Conservation (phyloP, 192 early-diverging fungal species). For the Gamsiella multidivaricata region DNA sequence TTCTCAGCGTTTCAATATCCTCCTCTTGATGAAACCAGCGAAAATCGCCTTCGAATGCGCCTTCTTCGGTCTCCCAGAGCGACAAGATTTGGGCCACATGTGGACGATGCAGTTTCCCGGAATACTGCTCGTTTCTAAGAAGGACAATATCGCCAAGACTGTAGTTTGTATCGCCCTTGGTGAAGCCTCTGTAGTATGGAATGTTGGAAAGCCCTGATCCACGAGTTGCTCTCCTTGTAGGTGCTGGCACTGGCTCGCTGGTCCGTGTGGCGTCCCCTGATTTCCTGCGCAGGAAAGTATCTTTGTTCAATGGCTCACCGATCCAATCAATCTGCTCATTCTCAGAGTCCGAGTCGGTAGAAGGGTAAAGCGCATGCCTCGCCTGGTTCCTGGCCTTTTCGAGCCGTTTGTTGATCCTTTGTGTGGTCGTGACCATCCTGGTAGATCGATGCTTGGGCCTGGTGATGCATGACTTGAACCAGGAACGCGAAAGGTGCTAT, state of each 20-base stretch:
- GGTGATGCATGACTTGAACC: background rate
- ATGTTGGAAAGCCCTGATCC: conserved; percentile 68
- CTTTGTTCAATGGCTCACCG: conserved; percentile 44
- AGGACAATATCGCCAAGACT: conserved; percentile 53
- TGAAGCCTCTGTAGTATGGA: conserved; percentile 58
- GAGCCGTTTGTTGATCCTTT: conserved; percentile 26
- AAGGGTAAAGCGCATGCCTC: conserved; percentile 9
- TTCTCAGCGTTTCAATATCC: conserved; percentile 36
- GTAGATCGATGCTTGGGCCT: no score
- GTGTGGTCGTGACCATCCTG: conserved; percentile 32
- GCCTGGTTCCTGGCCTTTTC: conserved; percentile 16
- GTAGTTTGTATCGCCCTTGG: conserved; percentile 53
- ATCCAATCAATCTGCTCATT: conserved; percentile 32
- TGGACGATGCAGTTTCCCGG: conserved; percentile 45
- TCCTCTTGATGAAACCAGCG: conserved; percentile 67
- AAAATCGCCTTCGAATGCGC: conserved; percentile 57
- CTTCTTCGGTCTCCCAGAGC: conserved; percentile 67
- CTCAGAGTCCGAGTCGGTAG: conserved; percentile 35
- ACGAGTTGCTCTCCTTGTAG: conserved; percentile 64
- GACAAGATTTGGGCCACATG: conserved; percentile 63
- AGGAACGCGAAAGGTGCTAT: no score
- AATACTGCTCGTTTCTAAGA: conserved; percentile 36
- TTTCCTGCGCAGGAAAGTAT: conserved; percentile 13
- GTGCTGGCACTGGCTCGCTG: background rate
- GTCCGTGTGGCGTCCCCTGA: background rate